A percentile compares a stretch with the other conserved stretches of the same genome.
Conservation (phyloP, 1,284 basidiomycete species). For the Phlebopus sp. region DNA sequence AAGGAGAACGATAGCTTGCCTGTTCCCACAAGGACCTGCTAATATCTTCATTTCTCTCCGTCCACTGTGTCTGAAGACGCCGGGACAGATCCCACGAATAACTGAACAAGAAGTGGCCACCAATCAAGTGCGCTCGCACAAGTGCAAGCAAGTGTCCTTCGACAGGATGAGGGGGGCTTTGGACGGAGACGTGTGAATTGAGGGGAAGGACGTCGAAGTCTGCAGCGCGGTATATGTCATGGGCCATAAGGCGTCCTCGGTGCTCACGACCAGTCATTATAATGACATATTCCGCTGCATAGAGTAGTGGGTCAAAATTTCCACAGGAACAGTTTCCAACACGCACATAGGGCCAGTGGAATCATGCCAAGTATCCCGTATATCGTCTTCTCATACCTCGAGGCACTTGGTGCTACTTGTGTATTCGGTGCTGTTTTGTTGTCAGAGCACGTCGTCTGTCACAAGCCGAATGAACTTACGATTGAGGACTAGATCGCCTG, state of each 20-base stretch:
- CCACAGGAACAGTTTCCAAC: slow-evolving; percentile 2
- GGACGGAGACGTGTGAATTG: slow-evolving; percentile 62
- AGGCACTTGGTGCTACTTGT: slow-evolving; percentile 49
- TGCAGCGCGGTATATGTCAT: slow-evolving; percentile 87
- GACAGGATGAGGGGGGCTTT: slow-evolving; percentile 73
- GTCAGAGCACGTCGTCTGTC: slow-evolving; percentile 2
- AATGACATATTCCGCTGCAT: slow-evolving; percentile 87
- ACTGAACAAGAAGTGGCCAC: slow-evolving; percentile 85
- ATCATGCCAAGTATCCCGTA: slow-evolving; percentile 89
- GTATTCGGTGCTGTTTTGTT: slow-evolving; percentile 49
- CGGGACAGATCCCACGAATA: slow-evolving; percentile 92
- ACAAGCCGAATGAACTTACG: slow-evolving; percentile 40
- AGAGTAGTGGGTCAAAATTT: slow-evolving; percentile 3
- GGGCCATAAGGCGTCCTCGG: slow-evolving; percentile 76
- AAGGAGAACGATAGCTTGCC: slow-evolving; percentile 39
- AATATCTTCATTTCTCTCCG: slow-evolving; percentile 46
- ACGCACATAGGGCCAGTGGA: slow-evolving; percentile 81
- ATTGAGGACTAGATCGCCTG: slow-evolving; percentile 70
- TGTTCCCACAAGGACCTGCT: slow-evolving; percentile 71
- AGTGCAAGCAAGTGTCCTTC: slow-evolving; percentile 88
- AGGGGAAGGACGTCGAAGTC: slow-evolving; percentile 93
- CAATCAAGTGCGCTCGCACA: slow-evolving; percentile 81
- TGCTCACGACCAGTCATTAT: slow-evolving; percentile 84
- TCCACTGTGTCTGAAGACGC: slow-evolving; percentile 82
- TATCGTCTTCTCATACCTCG: slow-evolving; percentile 58